Base-by-base conservation (phyloP, 2,329 filamentous ascomycete species). In the Alternaria sp. region DNA sequence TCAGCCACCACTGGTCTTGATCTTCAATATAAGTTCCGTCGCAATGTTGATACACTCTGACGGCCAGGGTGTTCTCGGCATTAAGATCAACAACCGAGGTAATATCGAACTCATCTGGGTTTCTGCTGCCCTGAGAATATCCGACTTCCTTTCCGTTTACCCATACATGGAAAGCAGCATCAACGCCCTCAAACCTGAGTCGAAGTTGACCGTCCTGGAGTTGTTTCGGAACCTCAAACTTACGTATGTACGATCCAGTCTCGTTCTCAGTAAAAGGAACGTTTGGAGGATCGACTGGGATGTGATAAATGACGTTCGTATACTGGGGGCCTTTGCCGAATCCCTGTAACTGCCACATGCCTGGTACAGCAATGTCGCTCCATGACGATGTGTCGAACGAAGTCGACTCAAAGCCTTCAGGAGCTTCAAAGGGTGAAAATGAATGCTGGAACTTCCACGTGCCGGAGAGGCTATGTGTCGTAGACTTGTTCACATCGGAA, bases 1-100 rank as follows among this genome's bases (percentile, higher is more conserved):
- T 88, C 5, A 90, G 76, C 85, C 87, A 88, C 88, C 88, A 91
- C 69, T 90, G 87, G 71, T 91, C 88, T 67, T 83, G 87, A 55
- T 91, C 88, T 72, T 91, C 89, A 34, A 91, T 88, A 66, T 91
- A 91, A 0, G 86, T 86, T 2, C 87, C 89, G 65, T 91, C 88
- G 34, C 84, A 90, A 81, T 86, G 90, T 70, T 91, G 88, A 63
- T 91, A 91, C 0, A 91, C 89, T n/a, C 84, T 81, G 1, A 91
- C 87, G 9, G 84, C 82, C 1, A 92, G 71, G 1, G 79, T 81
- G 62, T 91, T 92, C 46, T 81, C 77, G 3, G 68, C 79, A 5
- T 76, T 75, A 7, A 73, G 71, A 20, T 78, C 73, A 2, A 91
- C 78, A 32, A 82, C 77, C 0, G 78, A 67, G 0, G 87, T 88